These are phyloP conservation scores for Suillus sp. DNA, from an alignment of 768 basidiomycete genomes.

Conservation along the genomic window DNA sequence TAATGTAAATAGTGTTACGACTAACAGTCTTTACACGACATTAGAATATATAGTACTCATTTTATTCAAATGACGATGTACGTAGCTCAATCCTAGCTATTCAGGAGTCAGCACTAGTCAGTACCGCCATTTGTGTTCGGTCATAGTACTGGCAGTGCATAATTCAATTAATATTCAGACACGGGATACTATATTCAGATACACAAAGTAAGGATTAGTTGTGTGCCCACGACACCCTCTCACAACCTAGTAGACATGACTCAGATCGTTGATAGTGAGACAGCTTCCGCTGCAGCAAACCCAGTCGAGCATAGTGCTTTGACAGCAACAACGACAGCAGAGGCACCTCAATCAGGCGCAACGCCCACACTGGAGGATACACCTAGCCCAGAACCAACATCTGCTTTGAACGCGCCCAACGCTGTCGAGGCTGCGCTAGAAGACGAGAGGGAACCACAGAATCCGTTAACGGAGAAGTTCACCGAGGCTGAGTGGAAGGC, in stretches of 20 bases:
- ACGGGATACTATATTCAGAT: not conserved
- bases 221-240: not conserved
- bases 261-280: constrained; percentile 6
- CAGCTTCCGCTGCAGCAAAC: constrained; percentile 1
- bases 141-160: too few relatives aligned
- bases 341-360: constrained; percentile 10
- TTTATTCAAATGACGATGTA: not conserved
- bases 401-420: not conserved
- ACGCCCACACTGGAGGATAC: constrained; percentile 6
- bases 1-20: not conserved
- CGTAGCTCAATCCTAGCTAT: not conserved
- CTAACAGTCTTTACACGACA: constrained; percentile 1
- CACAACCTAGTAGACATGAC: not conserved
- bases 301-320: constrained; percentile 2
- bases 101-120: not conserved
- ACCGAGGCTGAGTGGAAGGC: constrained; percentile 73
- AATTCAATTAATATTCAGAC: not conserved
- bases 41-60: not conserved
- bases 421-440: not conserved
- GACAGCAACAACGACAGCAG: constrained; percentile 3
- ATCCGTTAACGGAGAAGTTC: constrained; percentile 67
- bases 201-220: not conserved
- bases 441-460: constrained; percentile 59
- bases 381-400: not conserved
- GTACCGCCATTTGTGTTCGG: not conserved